These are phyloP conservation scores for Solanum bulbocastanum DNA, from an alignment of 257 asterid species.

Conservation along the genomic window DNA sequence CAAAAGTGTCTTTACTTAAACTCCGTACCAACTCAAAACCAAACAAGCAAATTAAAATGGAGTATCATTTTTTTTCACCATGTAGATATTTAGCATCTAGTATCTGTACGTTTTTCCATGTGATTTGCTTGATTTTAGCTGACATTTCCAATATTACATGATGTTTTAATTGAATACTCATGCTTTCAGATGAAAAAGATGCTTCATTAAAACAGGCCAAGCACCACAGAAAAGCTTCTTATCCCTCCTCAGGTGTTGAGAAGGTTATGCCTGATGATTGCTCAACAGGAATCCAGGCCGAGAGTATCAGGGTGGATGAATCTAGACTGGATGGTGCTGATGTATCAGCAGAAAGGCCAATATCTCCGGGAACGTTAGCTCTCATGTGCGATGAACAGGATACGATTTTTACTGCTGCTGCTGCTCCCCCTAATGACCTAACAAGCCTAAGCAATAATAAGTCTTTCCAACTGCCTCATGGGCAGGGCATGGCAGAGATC, in stretches of 20 bases:
- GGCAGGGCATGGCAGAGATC: conserved; percentile 4
- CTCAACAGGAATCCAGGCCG: neutral
- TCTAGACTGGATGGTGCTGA: conserved; percentile 3
- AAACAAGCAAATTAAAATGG: neutral
- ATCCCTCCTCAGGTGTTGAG: neutral
- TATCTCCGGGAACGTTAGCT: conserved; percentile 12
- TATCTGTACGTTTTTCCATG: neutral
- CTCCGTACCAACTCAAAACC: neutral
- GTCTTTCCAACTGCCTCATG: conserved; percentile 4
- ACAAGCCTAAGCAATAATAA: neutral
- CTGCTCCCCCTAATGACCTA: conserved; percentile 4
- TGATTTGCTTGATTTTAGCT: neutral
- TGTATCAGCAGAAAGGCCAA: conserved; percentile 10
- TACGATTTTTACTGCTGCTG: neutral
- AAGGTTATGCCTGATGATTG: neutral
- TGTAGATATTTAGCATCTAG: neutral
- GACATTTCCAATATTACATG: neutral
- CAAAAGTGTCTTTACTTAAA: neutral
- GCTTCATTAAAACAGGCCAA: neutral
- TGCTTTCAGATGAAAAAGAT: neutral
- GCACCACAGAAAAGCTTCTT: neutral
- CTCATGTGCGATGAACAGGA: conserved; percentile 17
- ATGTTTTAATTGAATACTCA: neutral
- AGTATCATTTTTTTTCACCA: neutral
- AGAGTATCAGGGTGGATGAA: neutral